phyloP scores from a whole-genome alignment of 2,329 filamentous ascomycete species.

The Penicillium sp. region DNA sequence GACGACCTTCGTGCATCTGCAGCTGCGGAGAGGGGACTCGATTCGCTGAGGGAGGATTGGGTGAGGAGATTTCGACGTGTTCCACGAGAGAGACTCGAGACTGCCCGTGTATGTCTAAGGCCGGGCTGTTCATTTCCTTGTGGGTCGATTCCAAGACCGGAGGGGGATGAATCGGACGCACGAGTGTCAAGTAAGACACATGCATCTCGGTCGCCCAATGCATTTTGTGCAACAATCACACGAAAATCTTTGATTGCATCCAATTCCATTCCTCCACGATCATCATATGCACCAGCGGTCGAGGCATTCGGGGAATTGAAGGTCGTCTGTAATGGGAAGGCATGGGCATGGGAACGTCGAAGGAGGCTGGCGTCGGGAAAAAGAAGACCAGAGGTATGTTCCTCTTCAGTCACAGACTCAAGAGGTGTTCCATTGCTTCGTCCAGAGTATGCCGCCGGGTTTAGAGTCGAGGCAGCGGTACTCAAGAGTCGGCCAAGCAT shows the following conservation, averaged over 20 bases:
- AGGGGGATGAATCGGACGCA: slow-evolving; percentile 28
- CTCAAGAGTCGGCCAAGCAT: slow-evolving; percentile 47
- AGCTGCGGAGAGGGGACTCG: slow-evolving; percentile 33
- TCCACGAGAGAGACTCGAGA: slow-evolving; percentile 38
- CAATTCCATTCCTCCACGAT: slow-evolving; percentile 47
- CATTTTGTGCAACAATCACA: slow-evolving; percentile 49
- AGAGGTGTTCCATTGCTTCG: slow-evolving; percentile 38
- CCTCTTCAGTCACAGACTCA: slow-evolving; percentile 50
- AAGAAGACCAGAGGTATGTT: slow-evolving; percentile 48
- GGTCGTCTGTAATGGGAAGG: slow-evolving; percentile 43
- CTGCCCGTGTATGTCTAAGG: slow-evolving; percentile 36
- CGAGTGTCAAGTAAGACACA: slow-evolving; percentile 48
- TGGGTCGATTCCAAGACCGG: slow-evolving; percentile 37
- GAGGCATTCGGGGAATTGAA: slow-evolving; percentile 45
- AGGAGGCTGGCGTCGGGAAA: slow-evolving; percentile 47
- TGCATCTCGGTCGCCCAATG: slow-evolving; percentile 48
- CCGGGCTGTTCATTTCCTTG: slow-evolving; percentile 32
- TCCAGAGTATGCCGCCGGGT: slow-evolving; percentile 39
- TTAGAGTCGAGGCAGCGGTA: slow-evolving; percentile 45
- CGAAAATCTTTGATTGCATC: slow-evolving; percentile 46
- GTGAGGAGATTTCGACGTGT: slow-evolving; percentile 34
- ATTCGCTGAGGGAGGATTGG: slow-evolving; percentile 36
- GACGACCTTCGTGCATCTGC: slow-evolving; percentile 34
- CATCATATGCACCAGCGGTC: slow-evolving; percentile 46
- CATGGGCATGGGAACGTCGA: slow-evolving; percentile 41